A percentile compares a stretch with the other conserved stretches of the same genome.
phyloP scores from a whole-genome alignment of 805 yeast species.

The Barnettozyma pratensis region DNA sequence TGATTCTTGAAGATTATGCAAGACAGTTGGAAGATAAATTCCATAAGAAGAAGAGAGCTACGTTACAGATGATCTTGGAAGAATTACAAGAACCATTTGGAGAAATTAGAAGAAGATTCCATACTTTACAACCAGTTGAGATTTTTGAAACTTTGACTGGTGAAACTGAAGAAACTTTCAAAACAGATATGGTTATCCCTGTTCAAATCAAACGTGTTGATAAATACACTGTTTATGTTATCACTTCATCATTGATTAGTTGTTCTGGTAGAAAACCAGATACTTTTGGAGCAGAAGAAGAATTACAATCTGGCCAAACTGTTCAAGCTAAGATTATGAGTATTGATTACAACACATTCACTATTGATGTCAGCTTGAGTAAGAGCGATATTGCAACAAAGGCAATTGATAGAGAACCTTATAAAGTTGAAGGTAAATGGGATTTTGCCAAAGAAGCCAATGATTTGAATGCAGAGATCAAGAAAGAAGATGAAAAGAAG shows the following conservation, averaged over 20 bases:
- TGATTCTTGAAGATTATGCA: slow-evolving; percentile 88
- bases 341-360: slow-evolving; percentile 69
- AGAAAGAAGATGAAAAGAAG: slow-evolving; percentile 59
- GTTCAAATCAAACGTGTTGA: slow-evolving; percentile 64
- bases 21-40: slow-evolving; percentile 74
- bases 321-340: slow-evolving; percentile 74
- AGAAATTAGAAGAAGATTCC: slow-evolving; percentile 76
- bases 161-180: slow-evolving; percentile 67
- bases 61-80: slow-evolving; percentile 76
- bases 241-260: slow-evolving; percentile 59
- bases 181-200: slow-evolving; percentile 67
- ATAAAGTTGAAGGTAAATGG: slow-evolving; percentile 68
- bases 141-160: slow-evolving; percentile 89
- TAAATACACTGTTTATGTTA: slow-evolving; percentile 37
- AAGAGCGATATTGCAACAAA: slow-evolving; percentile 57
- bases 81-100: slow-evolving; percentile 86
- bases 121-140: slow-evolving; percentile 57
- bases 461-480: slow-evolving; percentile 55
- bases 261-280: slow-evolving; percentile 49
- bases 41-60: slow-evolving; percentile 69
- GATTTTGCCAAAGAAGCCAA: slow-evolving; percentile 67
- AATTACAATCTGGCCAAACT: slow-evolving; percentile 65
- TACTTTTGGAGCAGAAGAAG: slow-evolving; percentile 32
- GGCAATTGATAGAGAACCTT: slow-evolving; percentile 27
- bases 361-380: slow-evolving; percentile 67